Percentiles rank a stretch among this genome's conserved stretches.
phyloP scores from a whole-genome alignment of 805 yeast species.

The Cyberlindnera suaveolens region DNA sequence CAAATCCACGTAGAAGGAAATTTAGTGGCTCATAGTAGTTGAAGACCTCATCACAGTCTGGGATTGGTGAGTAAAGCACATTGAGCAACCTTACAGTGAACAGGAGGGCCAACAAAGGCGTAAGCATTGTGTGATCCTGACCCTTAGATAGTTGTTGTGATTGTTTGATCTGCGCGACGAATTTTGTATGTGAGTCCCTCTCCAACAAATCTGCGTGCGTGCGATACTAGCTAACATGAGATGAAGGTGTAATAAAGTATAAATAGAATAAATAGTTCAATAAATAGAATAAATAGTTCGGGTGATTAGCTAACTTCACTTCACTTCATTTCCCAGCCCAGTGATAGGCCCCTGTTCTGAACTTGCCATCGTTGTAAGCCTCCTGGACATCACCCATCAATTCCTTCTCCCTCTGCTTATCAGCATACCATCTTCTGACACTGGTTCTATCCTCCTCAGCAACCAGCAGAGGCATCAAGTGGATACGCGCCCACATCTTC shows the following conservation, averaged over 20 bases:
- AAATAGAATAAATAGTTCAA: conserved; percentile 1
- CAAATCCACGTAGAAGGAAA: conserved; percentile 69
- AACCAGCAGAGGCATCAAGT: conserved; percentile 63
- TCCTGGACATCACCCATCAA: conserved; percentile 56
- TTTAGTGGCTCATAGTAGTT: conserved; percentile 95
- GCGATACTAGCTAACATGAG: too few relatives aligned
- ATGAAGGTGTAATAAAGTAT: not conserved
- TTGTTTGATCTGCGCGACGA: not conserved
- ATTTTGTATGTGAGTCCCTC: too few relatives aligned
- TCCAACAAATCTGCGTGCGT: too few relatives aligned
- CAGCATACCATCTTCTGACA: conserved; percentile 63
- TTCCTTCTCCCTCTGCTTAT: conserved; percentile 63
- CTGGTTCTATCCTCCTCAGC: conserved; percentile 80
- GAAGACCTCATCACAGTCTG: conserved; percentile 90
- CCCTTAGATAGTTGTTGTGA: too few relatives aligned
- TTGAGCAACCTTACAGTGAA: conserved; percentile 29
- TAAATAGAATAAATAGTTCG: conserved; percentile 5
- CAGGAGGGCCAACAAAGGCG: conserved; percentile 8
- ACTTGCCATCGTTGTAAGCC: conserved; percentile 36
- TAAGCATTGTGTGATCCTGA: not conserved
- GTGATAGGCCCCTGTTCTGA: conserved; percentile 29
- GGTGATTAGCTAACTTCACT: not conserved
- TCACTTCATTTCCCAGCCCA: conserved; percentile 18
- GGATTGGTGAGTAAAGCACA: conserved; percentile 57
- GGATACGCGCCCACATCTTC: conserved; percentile 69